Evolutionary conservation across 352 stramenopile genomes (phyloP).

Genomic region (Pythium scleroteichum): DNA sequence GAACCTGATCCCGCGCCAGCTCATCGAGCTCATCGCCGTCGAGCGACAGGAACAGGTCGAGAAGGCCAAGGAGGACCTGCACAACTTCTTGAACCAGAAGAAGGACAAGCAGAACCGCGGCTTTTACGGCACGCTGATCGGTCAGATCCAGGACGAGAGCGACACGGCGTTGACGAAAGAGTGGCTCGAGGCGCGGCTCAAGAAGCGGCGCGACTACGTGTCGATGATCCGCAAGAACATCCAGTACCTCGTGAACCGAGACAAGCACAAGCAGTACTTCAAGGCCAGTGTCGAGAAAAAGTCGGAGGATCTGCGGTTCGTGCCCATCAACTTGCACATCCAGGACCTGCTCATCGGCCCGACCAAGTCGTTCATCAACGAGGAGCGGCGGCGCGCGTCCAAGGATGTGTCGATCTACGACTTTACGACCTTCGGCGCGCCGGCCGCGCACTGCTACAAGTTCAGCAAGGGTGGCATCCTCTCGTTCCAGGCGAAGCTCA

Average conservation of each 20-base stretch:
- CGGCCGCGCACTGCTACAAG: constrained; percentile 83
- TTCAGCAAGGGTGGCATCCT: constrained; percentile 87
- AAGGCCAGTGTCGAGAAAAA: constrained; percentile 90
- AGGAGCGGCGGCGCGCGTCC: constrained; percentile 72
- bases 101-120: constrained; percentile 81
- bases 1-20: constrained; percentile 79
- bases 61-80: constrained; percentile 73
- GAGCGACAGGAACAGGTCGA: constrained; percentile 82
- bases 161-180: constrained; percentile 70
- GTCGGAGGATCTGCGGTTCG: constrained; percentile 74
- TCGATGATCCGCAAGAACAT: constrained; percentile 79
- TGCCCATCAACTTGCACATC: constrained; percentile 88
- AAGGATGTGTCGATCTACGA: constrained; percentile 84
- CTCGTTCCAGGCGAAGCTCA: constrained; percentile 70
- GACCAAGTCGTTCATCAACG: constrained; percentile 84
- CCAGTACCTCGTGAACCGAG: constrained; percentile 82
- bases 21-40: constrained; percentile 77
- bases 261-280: constrained; percentile 90
- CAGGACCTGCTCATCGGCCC: constrained; percentile 83
- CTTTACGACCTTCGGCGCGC: constrained; percentile 84
- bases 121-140: constrained; percentile 87
- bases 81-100: constrained; percentile 83
- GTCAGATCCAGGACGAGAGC: constrained; percentile 85
- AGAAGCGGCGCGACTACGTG: constrained; percentile 84
- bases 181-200: constrained; percentile 79